Conservation (phyloP, 805 yeast genomes). For the Candida insectalens region DNA sequence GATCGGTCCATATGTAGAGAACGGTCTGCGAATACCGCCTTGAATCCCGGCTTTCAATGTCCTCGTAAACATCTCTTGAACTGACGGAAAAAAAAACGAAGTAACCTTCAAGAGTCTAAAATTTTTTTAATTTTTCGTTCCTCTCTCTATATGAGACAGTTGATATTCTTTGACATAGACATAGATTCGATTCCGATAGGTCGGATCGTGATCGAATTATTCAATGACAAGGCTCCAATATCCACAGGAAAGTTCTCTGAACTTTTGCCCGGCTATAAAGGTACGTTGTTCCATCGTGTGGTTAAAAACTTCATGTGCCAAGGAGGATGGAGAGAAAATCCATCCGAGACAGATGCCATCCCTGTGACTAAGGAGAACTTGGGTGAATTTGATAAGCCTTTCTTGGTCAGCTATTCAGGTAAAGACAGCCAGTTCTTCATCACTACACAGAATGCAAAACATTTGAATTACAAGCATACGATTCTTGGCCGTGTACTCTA, state of each 20-base stretch:
- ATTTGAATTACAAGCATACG: slow-evolving; percentile 65
- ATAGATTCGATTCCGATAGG: slow-evolving; percentile 37
- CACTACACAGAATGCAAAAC: slow-evolving; percentile 60
- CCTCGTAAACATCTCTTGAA: no score
- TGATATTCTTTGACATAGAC: slow-evolving; percentile 31
- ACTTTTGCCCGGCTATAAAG: slow-evolving; percentile 32
- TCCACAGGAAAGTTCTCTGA: slow-evolving; percentile 41
- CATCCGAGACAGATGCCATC: slow-evolving; percentile 20
- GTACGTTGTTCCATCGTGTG: slow-evolving; percentile 49
- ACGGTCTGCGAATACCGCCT: not conserved
- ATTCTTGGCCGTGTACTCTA: slow-evolving; percentile 63
- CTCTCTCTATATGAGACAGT: no score
- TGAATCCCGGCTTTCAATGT: not conserved
- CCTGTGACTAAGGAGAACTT: slow-evolving; percentile 41
- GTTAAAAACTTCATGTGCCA: slow-evolving; percentile 64
- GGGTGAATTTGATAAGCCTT: slow-evolving; percentile 33
- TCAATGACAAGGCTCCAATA: slow-evolving; percentile 41
- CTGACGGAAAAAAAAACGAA: no score
- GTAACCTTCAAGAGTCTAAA: no score
- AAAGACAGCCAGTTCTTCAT: slow-evolving; percentile 67
- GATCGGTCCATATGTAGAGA: not conserved
- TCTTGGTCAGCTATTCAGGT: slow-evolving; percentile 45
- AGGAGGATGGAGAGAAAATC: slow-evolving; percentile 43
- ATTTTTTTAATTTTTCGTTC: no score
- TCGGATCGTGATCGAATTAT: slow-evolving; percentile 51